Percentiles rank a stretch among this genome's conserved stretches.
These are phyloP conservation scores for Colletotrichum salicis DNA, from an alignment of 2,329 filamentous ascomycete genomes.

Conservation along the genomic window DNA sequence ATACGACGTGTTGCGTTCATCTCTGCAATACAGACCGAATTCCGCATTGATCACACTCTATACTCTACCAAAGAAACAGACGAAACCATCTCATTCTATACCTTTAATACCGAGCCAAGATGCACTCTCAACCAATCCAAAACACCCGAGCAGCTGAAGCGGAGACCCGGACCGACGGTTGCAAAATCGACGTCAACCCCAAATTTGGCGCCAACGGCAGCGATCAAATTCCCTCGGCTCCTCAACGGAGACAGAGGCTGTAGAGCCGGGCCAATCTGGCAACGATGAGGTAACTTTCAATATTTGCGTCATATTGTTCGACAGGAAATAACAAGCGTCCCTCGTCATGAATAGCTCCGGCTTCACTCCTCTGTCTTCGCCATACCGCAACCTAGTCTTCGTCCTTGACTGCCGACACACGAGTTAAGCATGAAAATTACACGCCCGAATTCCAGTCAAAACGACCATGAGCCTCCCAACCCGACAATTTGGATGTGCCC, in stretches of 20 bases:
- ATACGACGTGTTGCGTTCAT: background rate
- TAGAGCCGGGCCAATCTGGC: background rate
- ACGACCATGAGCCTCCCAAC: background rate
- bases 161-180: background rate
- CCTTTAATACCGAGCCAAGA: background rate
- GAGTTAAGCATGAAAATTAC: background rate
- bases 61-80: background rate
- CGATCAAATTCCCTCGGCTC: background rate
- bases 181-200: background rate
- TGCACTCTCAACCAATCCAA: background rate
- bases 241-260: background rate
- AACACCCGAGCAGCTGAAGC: background rate
- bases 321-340: background rate
- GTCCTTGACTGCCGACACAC: background rate
- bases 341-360: background rate
- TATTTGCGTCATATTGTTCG: background rate
- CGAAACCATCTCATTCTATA: background rate
- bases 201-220: background rate
- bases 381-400: background rate
- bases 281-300: background rate
- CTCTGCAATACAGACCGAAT: background rate
- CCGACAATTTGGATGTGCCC: background rate
- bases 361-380: background rate
- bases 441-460: background rate
- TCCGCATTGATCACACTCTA: too few relatives aligned